These are phyloP conservation scores for Saturnispora diversa DNA, from an alignment of 805 yeast species.

Conservation along the genomic window DNA sequence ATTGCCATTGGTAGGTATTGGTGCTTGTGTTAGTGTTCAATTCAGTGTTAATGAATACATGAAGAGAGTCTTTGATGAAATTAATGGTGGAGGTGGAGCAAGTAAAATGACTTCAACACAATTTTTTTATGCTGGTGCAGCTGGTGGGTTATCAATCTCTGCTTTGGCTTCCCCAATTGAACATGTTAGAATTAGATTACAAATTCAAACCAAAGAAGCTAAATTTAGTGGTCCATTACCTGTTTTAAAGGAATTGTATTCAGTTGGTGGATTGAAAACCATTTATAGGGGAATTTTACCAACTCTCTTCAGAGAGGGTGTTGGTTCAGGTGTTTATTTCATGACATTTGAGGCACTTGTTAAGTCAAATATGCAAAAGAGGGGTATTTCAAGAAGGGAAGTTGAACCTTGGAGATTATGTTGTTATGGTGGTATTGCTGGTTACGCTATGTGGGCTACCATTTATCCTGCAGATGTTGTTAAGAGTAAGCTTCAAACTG, in stretches of 20 bases:
- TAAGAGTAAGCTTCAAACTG: slow-evolving; percentile 83
- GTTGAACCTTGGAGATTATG: slow-evolving; percentile 87
- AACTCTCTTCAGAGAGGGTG: slow-evolving; percentile 74
- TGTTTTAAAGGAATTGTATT: slow-evolving; percentile 50
- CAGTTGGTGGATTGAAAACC: slow-evolving; percentile 40
- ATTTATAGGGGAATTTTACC: slow-evolving; percentile 78
- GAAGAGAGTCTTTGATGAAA: slow-evolving; percentile 63
- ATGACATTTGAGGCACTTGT: slow-evolving; percentile 85
- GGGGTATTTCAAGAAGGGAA: slow-evolving; percentile 49
- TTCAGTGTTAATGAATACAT: slow-evolving; percentile 91
- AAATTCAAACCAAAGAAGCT: slow-evolving; percentile 54
- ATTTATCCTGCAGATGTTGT: slow-evolving; percentile 86
- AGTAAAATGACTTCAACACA: slow-evolving; percentile 49
- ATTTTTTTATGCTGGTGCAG: slow-evolving; percentile 75
- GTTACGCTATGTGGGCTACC: slow-evolving; percentile 80
- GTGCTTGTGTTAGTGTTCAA: slow-evolving; percentile 95
- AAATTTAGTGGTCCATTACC: slow-evolving; percentile 68
- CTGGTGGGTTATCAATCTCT: slow-evolving; percentile 90
- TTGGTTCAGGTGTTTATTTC: slow-evolving; percentile 86
- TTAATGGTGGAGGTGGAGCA: slow-evolving; percentile 35
- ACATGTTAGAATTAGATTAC: slow-evolving; percentile 88
- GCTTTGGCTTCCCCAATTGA: slow-evolving; percentile 90
- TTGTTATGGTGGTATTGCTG: slow-evolving; percentile 82
- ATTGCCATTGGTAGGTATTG: slow-evolving; percentile 93
- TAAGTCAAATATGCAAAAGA: slow-evolving; percentile 47